A percentile compares a stretch with the other conserved stretches of the same genome.
Evolutionary conservation across 2,329 filamentous ascomycete genomes (phyloP).

Genomic region (Aspergillus nomiae): DNA sequence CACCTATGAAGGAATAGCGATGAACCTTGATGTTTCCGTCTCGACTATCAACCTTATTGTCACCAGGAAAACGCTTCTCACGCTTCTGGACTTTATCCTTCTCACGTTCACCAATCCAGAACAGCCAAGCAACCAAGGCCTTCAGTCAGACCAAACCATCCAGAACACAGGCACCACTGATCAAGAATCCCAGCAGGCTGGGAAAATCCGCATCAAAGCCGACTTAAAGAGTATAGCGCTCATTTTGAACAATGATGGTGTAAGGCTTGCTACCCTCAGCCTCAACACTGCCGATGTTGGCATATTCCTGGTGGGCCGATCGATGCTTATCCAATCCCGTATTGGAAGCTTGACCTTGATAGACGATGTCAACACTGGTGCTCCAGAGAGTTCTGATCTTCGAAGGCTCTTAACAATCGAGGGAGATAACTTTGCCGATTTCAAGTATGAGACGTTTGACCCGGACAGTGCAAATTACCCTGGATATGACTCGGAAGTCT

Average conservation of each 20-base stretch:
- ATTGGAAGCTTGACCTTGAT: slow-evolving; percentile 86
- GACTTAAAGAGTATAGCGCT: slow-evolving; percentile 91
- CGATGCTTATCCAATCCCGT: slow-evolving; percentile 83
- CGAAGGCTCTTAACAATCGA: slow-evolving; percentile 91
- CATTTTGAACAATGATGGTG: slow-evolving; percentile 96
- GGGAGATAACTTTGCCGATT: slow-evolving; percentile 92
- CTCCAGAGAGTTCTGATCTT: slow-evolving; percentile 75
- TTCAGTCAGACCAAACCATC: slow-evolving; percentile 33
- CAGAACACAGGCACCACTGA: slow-evolving; percentile 29
- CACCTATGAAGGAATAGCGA: slow-evolving; percentile 90
- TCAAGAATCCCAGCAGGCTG: slow-evolving; percentile 46
- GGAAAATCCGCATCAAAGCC: slow-evolving; percentile 90
- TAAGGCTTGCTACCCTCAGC: slow-evolving; percentile 87
- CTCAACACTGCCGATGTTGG: slow-evolving; percentile 91
- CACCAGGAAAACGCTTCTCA: slow-evolving; percentile 88
- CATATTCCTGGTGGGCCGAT: slow-evolving; percentile 80
- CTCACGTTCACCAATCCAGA: slow-evolving; percentile 78
- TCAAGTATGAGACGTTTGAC: slow-evolving; percentile 96
- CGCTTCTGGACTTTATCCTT: slow-evolving; percentile 89
- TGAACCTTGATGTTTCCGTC: slow-evolving; percentile 84
- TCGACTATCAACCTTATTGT: slow-evolving; percentile 97
- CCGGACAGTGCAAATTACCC: slow-evolving; percentile 75
- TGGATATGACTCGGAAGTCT: slow-evolving; percentile 91
- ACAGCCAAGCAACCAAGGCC: slow-evolving; percentile 45
- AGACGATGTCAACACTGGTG: slow-evolving; percentile 91